These are phyloP conservation scores for Gossypium rotundifolium DNA, from an alignment of 345 rosid species.

Conservation along the genomic window DNA sequence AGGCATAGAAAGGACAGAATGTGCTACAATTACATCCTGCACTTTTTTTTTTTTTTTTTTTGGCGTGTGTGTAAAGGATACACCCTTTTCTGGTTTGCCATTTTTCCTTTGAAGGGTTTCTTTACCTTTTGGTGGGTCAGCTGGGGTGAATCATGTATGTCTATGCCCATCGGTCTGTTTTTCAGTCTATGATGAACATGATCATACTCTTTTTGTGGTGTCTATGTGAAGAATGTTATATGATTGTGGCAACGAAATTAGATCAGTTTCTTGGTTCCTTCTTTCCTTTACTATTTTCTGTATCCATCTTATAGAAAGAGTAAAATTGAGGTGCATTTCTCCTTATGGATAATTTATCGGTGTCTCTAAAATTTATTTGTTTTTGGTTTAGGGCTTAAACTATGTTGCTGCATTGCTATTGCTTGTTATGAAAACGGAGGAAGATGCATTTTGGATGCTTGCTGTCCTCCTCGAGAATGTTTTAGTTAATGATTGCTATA, in stretches of 20 bases:
- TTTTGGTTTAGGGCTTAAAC: conserved; percentile 69
- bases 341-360: neutral
- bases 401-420: conserved; percentile 90
- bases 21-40: neutral
- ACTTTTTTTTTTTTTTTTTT: too few species aligned
- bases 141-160: neutral
- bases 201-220: neutral
- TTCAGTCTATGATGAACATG: neutral
- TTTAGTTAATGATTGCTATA: conserved; percentile 90
- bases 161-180: neutral
- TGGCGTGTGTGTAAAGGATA: neutral
- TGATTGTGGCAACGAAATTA: neutral
- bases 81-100: neutral
- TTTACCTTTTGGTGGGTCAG: neutral
- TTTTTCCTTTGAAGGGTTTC: neutral
- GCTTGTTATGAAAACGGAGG: conserved; percentile 99
- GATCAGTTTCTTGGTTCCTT: neutral
- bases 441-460: conserved; percentile 99
- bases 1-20: neutral
- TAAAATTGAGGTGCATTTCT: neutral
- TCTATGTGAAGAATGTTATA: neutral
- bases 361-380: neutral
- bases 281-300: neutral
- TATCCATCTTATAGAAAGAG: neutral
- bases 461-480: conserved; percentile 94